These are phyloP conservation scores for Phytophthora pluvialis DNA, from an alignment of 352 stramenopile species.

Conservation along the genomic window DNA sequence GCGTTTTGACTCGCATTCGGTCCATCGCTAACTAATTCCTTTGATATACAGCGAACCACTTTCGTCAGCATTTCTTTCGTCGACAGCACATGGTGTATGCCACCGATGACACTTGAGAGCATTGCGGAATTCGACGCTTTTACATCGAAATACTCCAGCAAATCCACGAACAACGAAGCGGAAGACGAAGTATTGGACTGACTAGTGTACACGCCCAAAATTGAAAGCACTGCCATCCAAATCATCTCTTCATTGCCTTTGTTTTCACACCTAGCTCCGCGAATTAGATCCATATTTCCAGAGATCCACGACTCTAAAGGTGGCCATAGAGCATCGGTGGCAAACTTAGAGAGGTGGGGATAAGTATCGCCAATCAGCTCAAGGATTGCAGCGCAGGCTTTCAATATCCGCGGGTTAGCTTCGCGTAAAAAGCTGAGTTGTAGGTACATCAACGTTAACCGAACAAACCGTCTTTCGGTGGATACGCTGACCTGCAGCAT, in stretches of 20 bases:
- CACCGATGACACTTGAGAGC: conserved; percentile 28
- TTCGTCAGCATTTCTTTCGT: conserved; percentile 33
- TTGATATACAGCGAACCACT: conserved; percentile 34
- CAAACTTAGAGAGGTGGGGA: conserved; percentile 33
- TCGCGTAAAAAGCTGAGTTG: conserved; percentile 28
- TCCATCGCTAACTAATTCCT: conserved; percentile 19
- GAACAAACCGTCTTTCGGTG: conserved; percentile 43
- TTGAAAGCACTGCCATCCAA: conserved; percentile 35
- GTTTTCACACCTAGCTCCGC: conserved; percentile 12
- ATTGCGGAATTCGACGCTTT: conserved; percentile 20
- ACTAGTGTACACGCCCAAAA: conserved; percentile 34
- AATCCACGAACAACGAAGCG: conserved; percentile 34
- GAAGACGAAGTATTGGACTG: conserved; percentile 28
- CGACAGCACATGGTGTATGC: conserved; percentile 33
- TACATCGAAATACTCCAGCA: conserved; percentile 33
- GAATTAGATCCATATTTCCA: conserved; percentile 26
- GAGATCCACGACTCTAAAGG: conserved; percentile 39
- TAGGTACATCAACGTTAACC: conserved; percentile 43
- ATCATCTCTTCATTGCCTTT: conserved; percentile 21
- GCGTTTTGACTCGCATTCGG: conserved; percentile 14
- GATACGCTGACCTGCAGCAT: conserved; percentile 38
- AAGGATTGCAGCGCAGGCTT: conserved; percentile 31
- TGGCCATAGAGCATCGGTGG: conserved; percentile 46
- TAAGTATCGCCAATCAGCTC: conserved; percentile 36
- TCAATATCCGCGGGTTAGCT: conserved; percentile 23